These are phyloP conservation scores for Baudoinia panamericana DNA, from an alignment of 495 filamentous ascomycete species.

Conservation along the genomic window DNA sequence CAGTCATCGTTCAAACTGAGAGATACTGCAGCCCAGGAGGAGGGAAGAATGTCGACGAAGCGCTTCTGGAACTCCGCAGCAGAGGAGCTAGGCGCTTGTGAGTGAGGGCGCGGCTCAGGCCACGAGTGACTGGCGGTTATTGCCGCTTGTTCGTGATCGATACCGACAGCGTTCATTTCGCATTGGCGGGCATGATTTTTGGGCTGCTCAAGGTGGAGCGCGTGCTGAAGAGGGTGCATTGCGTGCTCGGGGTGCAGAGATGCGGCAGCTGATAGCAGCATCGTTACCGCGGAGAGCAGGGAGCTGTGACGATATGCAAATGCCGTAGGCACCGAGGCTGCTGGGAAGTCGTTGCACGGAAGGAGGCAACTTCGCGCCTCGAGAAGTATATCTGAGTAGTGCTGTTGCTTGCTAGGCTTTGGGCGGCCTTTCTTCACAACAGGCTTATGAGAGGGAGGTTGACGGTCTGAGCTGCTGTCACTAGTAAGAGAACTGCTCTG, in stretches of 20 bases:
- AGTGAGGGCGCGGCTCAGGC: too few relatives aligned
- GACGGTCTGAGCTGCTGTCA: too few relatives aligned
- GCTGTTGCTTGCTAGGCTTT: too few relatives aligned
- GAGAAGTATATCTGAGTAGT: too few relatives aligned
- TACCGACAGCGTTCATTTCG: constrained; percentile 41
- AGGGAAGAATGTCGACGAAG: constrained; percentile 70
- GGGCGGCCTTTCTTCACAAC: too few relatives aligned
- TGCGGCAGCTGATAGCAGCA: constrained; percentile 49
- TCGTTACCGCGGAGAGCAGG: constrained; percentile 25
- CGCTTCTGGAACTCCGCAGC: constrained; percentile 45
- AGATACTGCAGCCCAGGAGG: constrained; percentile 72
- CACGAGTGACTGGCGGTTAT: too few relatives aligned
- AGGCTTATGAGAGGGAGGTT: too few relatives aligned
- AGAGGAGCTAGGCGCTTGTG: too few relatives aligned
- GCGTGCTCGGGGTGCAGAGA: neutral
- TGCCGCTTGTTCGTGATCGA: constrained; percentile 29
- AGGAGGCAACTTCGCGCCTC: too few relatives aligned
- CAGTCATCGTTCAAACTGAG: constrained; percentile 65
- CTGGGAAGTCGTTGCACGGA: too few relatives aligned
- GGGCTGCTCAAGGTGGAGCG: constrained; percentile 38
- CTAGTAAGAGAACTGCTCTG: too few relatives aligned
- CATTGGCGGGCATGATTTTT: constrained; percentile 47
- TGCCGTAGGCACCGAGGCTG: neutral
- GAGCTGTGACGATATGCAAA: constrained; percentile 1
- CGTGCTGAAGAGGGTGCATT: constrained; percentile 17